These are phyloP conservation scores for Solanum sitiens DNA, from an alignment of 257 asterid genomes.

Conservation along the genomic window DNA sequence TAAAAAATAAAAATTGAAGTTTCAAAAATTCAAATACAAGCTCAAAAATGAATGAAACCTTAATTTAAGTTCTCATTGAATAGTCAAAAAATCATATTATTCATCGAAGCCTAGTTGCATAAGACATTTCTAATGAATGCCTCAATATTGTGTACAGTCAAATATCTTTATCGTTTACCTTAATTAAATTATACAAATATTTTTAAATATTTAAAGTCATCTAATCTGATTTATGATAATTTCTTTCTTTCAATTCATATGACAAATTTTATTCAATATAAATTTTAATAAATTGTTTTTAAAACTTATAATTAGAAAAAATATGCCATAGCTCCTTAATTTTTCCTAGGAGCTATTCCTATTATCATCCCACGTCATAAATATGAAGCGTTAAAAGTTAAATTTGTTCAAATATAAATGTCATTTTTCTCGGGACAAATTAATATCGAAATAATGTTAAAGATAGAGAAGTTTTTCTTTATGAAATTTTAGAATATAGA, in stretches of 20 bases:
- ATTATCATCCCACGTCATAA: background rate
- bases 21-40: background rate
- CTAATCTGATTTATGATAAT: no score
- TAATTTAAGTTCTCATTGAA: background rate
- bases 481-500: no score
- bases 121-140: background rate
- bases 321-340: background rate
- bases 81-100: background rate
- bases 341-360: background rate
- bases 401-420: background rate
- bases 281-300: no score
- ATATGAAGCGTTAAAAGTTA: background rate
- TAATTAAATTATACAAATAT: no score
- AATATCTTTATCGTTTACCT: background rate
- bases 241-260: no score
- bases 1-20: no score
- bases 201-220: no score
- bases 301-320: background rate
- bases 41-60: background rate
- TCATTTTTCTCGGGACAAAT: no score
- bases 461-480: no score
- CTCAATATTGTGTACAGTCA: background rate
- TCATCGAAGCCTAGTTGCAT: background rate
- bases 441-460: no score
- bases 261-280: no score